Base-by-base conservation (phyloP, 169 alveolate species). In the Miamiensis avidus region DNA sequence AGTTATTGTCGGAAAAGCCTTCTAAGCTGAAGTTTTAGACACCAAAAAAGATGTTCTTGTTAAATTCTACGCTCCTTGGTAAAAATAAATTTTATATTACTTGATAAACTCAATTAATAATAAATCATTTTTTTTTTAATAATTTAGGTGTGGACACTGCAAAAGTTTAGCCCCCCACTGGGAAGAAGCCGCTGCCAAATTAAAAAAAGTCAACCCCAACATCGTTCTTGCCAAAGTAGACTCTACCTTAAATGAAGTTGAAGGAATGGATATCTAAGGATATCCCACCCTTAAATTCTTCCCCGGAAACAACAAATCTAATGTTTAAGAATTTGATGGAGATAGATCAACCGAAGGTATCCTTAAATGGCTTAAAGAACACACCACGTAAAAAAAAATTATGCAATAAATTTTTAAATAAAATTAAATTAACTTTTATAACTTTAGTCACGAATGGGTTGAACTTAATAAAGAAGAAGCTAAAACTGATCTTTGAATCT, bases 181-280 rank as follows among this genome's bases (percentile, higher is more conserved):
- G 81, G 95, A 93, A 28, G 4, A 11, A 20, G 88, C 94, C 72
- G 88, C 94, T 65, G 97, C 98, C 30, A 82, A 88, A 74, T 87
- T 97, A 85, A 82, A 94, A 86, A 89, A 86, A 86, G 89, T 82
- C 82, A 94, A 93, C 78, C 94, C 90, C 69, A 89, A 92, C 79
- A 77, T 97, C 34, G 91, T 96, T 73, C 93, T 98, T 76, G 99
- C 99, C 34, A 97, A 98, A 93, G 92, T 97, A 84, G 99, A 98
- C 91, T 98, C 99, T 49, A 97, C 98, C 28, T 94, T 87, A 34
- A 92, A 95, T 82, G 96, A 92, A 85, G 94, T 97, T 78, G 20
- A 29, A 32, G 83, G 90, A 72, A 85, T 93, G 34, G 85, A 87
- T n/a, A 93, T 98, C 75, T 85, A 89, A 85, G 95, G 98, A 72